A percentile compares a stretch with the other conserved stretches of the same genome.
phyloP scores from a whole-genome alignment of 345 rosid species.

The Noccaea bulbosa region DNA sequence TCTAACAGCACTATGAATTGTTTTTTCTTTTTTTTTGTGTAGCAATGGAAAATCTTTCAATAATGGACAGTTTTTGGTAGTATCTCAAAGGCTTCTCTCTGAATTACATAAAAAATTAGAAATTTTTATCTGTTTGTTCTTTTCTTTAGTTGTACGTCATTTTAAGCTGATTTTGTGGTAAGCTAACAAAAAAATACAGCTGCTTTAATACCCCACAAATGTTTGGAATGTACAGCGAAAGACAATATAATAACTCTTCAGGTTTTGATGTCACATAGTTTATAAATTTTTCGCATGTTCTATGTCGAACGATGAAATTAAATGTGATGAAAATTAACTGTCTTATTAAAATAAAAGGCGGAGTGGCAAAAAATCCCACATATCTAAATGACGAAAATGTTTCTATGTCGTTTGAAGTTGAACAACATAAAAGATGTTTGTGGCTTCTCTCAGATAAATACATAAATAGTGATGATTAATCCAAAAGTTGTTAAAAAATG shows the following conservation, averaged over 20 bases:
- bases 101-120: background rate
- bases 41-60: background rate
- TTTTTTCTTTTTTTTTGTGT: conserved; percentile 1
- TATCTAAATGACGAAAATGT: background rate
- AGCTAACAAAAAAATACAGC: conserved; percentile 35
- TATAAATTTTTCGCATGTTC: conserved; percentile 39
- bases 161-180: background rate
- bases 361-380: background rate
- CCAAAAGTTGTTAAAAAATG: background rate
- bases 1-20: background rate
- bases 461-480: background rate
- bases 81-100: background rate
- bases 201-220: conserved; percentile 41
- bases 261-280: conserved; percentile 35
- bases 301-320: conserved; percentile 28
- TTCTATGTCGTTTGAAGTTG: background rate
- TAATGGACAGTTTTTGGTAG: conserved; percentile 1
- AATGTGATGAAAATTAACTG: background rate
- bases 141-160: background rate
- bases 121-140: background rate
- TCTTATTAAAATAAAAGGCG: background rate
- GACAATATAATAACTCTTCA: conserved; percentile 34
- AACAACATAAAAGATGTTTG: too few species aligned
- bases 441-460: background rate
- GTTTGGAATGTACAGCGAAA: conserved; percentile 36